Conservation (phyloP, 805 yeast genomes). For the Saturnispora ahearnii region DNA sequence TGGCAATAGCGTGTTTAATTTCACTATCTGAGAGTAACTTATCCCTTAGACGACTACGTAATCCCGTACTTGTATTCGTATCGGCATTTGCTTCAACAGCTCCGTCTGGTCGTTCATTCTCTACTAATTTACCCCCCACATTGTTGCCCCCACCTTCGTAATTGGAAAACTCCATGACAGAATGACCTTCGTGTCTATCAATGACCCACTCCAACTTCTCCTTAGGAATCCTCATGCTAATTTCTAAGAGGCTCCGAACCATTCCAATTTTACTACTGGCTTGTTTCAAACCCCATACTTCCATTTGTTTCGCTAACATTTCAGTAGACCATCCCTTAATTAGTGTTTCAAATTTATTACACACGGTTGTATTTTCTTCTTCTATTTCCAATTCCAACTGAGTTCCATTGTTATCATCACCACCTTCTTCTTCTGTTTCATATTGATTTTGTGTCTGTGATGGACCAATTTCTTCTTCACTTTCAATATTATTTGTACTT, state of each 20-base stretch:
- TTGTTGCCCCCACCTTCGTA: not conserved
- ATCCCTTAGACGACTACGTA: constrained; percentile 13
- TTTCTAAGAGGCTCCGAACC: constrained; percentile 17
- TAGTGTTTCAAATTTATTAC: constrained; percentile 3
- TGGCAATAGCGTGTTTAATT: constrained; percentile 15
- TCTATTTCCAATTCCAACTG: not conserved
- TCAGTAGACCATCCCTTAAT: constrained; percentile 7
- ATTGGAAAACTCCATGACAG: constrained; percentile 4
- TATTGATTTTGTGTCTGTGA: constrained; percentile 24
- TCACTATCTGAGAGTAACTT: constrained; percentile 13
- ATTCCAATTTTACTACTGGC: constrained; percentile 12
- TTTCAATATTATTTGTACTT: constrained; percentile 11
- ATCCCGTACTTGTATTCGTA: constrained; percentile 10
- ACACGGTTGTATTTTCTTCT: not conserved
- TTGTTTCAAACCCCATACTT: constrained; percentile 33
- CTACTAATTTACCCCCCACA: constrained; percentile 5
- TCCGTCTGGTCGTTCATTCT: no score
- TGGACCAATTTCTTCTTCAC: constrained; percentile 18
- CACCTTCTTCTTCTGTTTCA: not conserved
- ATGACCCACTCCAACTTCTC: constrained; percentile 7
- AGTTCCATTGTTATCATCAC: not conserved
- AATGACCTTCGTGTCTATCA: not conserved
- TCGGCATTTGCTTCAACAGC: not conserved
- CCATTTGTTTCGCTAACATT: constrained; percentile 19
- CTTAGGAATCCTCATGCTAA: constrained; percentile 2